Evolutionary conservation across 106 monocot species (phyloP).

Genomic region (Narthecium ossifragum): DNA sequence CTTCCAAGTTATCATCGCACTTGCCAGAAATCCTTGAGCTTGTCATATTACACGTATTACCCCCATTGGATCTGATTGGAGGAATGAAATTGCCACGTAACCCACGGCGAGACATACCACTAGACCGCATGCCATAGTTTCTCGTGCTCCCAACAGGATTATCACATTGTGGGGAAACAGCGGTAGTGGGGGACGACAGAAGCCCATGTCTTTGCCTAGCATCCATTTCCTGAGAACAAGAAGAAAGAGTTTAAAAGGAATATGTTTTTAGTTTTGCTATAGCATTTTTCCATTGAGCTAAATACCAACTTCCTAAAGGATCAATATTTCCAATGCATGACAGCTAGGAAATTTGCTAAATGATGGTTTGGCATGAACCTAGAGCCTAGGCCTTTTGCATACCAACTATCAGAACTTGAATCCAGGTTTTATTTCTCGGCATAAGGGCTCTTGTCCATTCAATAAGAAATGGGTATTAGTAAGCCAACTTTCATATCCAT

Average conservation of each 20-base stretch:
- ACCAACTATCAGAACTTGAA: too few species aligned
- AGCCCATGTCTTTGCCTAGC: constrained; percentile 45
- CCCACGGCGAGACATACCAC: constrained; percentile 73
- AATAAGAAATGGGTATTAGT: too few species aligned
- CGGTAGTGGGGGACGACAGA: constrained; percentile 26
- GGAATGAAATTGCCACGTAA: constrained; percentile 95
- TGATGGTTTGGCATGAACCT: too few species aligned
- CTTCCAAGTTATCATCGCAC: constrained; percentile 73
- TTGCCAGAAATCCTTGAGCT: constrained; percentile 61
- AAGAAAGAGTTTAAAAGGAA: constrained; percentile 1
- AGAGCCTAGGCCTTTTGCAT: too few species aligned
- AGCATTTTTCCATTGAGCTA: background rate
- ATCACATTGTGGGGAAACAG: constrained; percentile 54
- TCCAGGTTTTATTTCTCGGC: too few species aligned
- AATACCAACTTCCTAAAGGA: background rate
- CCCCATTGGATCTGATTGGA: constrained; percentile 76
- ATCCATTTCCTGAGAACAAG: constrained; percentile 78
- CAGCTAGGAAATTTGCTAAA: too few species aligned
- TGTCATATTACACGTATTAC: constrained; percentile 37
- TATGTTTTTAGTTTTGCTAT: background rate
- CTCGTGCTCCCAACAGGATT: constrained; percentile 27
- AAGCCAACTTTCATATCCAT: too few species aligned
- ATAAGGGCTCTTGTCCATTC: too few species aligned
- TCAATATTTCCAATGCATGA: background rate
- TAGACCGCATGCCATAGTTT: constrained; percentile 61